Evolutionary conservation across 768 basidiomycete genomes (phyloP).

Genomic region (Russula abietina): DNA sequence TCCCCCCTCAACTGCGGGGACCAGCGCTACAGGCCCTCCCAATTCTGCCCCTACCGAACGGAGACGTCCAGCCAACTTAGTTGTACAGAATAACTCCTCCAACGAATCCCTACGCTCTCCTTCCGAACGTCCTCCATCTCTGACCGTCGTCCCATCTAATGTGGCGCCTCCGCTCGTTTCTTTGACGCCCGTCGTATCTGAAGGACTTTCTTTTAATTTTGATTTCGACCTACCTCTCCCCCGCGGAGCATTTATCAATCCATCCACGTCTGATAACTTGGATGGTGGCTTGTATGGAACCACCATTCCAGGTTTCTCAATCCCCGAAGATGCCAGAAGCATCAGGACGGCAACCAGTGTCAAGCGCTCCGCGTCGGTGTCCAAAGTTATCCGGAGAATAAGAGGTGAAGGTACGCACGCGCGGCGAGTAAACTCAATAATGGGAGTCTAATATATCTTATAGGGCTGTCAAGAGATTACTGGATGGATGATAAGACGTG

Average conservation of each 20-base stretch:
- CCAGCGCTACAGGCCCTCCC: conserved; percentile 29
- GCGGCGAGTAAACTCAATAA: conserved; percentile 7
- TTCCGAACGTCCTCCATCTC: conserved; percentile 53
- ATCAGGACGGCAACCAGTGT: conserved; percentile 67
- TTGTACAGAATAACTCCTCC: conserved; percentile 41
- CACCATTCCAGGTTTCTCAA: conserved; percentile 87
- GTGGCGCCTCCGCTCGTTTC: conserved; percentile 81
- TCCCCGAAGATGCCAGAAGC: conserved; percentile 85
- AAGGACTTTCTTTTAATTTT: conserved; percentile 60
- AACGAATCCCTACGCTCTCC: conserved; percentile 43
- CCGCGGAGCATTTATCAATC: conserved; percentile 43
- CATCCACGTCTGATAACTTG: conserved; percentile 49
- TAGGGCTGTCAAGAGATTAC: conserved; percentile 87
- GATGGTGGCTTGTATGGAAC: conserved; percentile 61
- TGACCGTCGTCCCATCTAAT: conserved; percentile 45
- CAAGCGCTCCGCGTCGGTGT: conserved; percentile 76
- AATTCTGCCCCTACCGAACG: conserved; percentile 38
- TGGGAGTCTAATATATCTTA: conserved; percentile 7
- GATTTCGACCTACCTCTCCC: conserved; percentile 59
- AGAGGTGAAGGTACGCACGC: conserved; percentile 71
- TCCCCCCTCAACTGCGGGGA: conserved; percentile 34
- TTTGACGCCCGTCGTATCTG: conserved; percentile 77
- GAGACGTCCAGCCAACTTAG: conserved; percentile 52
- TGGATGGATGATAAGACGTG: conserved; percentile 99
- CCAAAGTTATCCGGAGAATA: conserved; percentile 84